Conservation (phyloP, 73 alveolate genomes). For the Uronychia binucleata region DNA sequence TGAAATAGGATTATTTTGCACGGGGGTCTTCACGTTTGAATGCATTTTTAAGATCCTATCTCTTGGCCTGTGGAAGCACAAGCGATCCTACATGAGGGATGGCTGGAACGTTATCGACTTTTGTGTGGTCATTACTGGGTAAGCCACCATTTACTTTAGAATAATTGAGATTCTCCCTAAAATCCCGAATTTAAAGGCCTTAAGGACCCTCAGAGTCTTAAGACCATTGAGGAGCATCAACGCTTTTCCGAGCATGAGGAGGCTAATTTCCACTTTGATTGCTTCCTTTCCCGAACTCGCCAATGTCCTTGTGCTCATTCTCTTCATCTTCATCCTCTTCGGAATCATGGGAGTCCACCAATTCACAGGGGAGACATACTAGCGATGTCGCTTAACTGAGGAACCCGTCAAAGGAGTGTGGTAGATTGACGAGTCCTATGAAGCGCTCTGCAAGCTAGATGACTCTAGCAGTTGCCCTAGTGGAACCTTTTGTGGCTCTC, state of each 20-base stretch:
- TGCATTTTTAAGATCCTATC: background rate
- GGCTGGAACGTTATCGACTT: background rate
- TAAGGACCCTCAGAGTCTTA: slow-evolving; percentile 45
- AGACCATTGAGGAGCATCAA: slow-evolving; percentile 42
- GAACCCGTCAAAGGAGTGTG: background rate
- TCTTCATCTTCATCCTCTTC: background rate
- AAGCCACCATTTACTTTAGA: slow-evolving; percentile 24
- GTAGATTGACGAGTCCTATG: background rate
- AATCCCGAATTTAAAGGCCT: slow-evolving; percentile 14
- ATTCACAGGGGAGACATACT: background rate
- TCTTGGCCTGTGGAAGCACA: background rate
- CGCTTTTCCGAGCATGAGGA: slow-evolving; percentile 24
- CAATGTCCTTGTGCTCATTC: background rate
- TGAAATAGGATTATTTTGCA: too few species aligned
- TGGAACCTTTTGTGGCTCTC: background rate
- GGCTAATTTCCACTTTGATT: slow-evolving; percentile 41
- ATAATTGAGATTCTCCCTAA: background rate
- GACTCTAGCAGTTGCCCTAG: background rate
- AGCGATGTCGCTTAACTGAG: background rate
- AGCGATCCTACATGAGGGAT: background rate
- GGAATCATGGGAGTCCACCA: slow-evolving; percentile 1
- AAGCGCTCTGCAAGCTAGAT: background rate
- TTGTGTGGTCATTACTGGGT: background rate
- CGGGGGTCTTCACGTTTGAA: too few species aligned
- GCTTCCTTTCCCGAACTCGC: slow-evolving; percentile 26